These are phyloP conservation scores for Pichia sp. DNA, from an alignment of 1,139 yeast species.

Conservation along the genomic window DNA sequence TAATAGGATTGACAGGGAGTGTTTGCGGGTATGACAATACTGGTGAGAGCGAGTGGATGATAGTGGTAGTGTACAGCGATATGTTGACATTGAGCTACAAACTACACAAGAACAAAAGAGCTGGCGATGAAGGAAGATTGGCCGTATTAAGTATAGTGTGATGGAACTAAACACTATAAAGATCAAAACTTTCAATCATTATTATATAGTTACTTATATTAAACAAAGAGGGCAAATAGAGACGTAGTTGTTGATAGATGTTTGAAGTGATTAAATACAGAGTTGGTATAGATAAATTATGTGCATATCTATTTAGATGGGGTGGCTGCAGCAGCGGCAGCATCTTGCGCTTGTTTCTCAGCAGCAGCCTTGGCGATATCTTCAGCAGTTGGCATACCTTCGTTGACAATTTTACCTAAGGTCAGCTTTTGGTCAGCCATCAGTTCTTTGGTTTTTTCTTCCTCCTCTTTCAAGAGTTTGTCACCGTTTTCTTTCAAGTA, in stretches of 20 bases:
- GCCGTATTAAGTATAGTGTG: neutral
- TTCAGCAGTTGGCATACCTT: constrained; percentile 83
- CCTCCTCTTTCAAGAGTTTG: constrained; percentile 76
- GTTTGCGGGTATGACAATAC: constrained; percentile 4
- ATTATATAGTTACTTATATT: neutral
- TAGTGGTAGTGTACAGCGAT: constrained; percentile 20
- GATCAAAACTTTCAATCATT: neutral
- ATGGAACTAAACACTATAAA: neutral
- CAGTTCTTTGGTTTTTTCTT: constrained; percentile 73
- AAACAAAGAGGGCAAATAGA: neutral
- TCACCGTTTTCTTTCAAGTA: constrained; percentile 86
- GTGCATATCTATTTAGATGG: neutral
- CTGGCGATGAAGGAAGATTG: neutral
- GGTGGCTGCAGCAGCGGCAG: constrained; percentile 8
- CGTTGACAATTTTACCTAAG: constrained; percentile 75
- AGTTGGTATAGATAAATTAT: neutral
- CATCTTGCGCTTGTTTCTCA: constrained; percentile 18
- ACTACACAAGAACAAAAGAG: neutral
- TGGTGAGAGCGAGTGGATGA: constrained; percentile 11
- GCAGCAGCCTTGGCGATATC: constrained; percentile 65
- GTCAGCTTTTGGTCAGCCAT: constrained; percentile 75
- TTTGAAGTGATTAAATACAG: constrained; percentile 3
- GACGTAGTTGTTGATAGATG: neutral
- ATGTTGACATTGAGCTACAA: constrained; percentile 2
- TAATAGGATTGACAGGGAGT: constrained; percentile 25